A percentile compares a stretch with the other conserved stretches of the same genome.
These are phyloP conservation scores for Daldinia grandis DNA, from an alignment of 495 filamentous ascomycete genomes.

Conservation along the genomic window DNA sequence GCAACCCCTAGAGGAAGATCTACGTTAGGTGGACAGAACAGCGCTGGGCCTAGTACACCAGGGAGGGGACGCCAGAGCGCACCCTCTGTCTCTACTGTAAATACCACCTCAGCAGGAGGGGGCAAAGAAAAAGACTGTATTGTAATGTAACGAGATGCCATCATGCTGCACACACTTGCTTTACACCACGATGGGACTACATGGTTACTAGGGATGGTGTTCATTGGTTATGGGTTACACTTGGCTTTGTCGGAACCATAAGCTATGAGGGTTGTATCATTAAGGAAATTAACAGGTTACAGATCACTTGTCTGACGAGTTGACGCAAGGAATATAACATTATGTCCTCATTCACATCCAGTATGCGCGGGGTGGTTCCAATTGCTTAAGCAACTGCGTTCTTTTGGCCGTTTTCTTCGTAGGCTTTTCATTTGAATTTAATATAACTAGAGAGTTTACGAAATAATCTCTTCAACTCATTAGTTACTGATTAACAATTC, in stretches of 20 bases:
- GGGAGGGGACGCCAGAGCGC: conserved; percentile 41
- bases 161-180: neutral
- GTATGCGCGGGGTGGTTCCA: neutral
- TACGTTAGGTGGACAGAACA: conserved; percentile 14
- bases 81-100: conserved; percentile 27
- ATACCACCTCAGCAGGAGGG: conserved; percentile 14
- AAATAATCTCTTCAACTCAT: too few relatives aligned
- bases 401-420: too few relatives aligned
- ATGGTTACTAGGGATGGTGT: conserved; percentile 16
- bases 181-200: neutral
- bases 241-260: conserved; percentile 4
- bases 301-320: neutral
- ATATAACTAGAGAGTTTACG: too few relatives aligned
- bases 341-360: neutral
- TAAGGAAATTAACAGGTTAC: conserved; percentile 1
- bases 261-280: conserved; percentile 23
- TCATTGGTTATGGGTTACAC: conserved; percentile 11
- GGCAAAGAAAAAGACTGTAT: conserved; percentile 43
- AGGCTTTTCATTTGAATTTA: too few relatives aligned
- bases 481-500: too few relatives aligned
- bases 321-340: conserved; percentile 19
- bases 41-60: conserved; percentile 30
- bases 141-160: conserved; percentile 37
- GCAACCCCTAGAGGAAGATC: conserved; percentile 35
- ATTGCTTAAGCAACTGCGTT: neutral